Conservation (phyloP, 208 protist genomes). For the Leishmania guyanensis region DNA sequence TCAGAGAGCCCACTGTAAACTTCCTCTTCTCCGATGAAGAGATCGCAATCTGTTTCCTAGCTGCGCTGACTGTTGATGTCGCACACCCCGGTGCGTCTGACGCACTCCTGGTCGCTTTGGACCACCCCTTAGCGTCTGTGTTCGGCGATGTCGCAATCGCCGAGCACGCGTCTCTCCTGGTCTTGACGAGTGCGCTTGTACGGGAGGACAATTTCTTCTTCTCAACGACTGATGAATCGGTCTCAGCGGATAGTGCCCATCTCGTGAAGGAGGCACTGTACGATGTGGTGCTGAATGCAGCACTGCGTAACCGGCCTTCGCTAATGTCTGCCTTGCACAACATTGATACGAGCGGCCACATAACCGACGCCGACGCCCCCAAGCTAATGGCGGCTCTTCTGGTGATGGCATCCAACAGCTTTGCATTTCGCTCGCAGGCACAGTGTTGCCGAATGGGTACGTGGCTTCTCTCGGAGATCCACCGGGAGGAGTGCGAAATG, state of each 20-base stretch:
- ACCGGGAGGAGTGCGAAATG: constrained; percentile 57
- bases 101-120: constrained; percentile 58
- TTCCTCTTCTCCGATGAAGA: constrained; percentile 87
- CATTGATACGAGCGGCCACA: constrained; percentile 33
- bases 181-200: constrained; percentile 54
- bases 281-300: constrained; percentile 51
- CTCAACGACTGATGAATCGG: constrained; percentile 15
- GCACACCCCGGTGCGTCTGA: constrained; percentile 85
- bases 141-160: constrained; percentile 65
- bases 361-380: constrained; percentile 47
- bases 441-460: constrained; percentile 52
- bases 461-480: constrained; percentile 49
- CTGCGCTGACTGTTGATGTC: constrained; percentile 72
- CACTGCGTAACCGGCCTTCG: constrained; percentile 32
- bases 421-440: constrained; percentile 55
- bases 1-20: constrained; percentile 68
- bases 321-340: constrained; percentile 44
- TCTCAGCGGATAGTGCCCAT: constrained; percentile 30
- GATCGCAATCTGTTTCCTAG: constrained; percentile 77
- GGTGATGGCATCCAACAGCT: constrained; percentile 57
- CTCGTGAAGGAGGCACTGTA: constrained; percentile 59
- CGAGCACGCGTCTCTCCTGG: constrained; percentile 51
- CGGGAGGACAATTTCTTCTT: constrained; percentile 63
- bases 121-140: constrained; percentile 74
- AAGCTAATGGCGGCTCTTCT: constrained; percentile 57